Percentiles rank a stretch among this genome's conserved stretches.
phyloP scores from a whole-genome alignment of 2,329 filamentous ascomycete species.

The Fusarium brevicatenulatum region DNA sequence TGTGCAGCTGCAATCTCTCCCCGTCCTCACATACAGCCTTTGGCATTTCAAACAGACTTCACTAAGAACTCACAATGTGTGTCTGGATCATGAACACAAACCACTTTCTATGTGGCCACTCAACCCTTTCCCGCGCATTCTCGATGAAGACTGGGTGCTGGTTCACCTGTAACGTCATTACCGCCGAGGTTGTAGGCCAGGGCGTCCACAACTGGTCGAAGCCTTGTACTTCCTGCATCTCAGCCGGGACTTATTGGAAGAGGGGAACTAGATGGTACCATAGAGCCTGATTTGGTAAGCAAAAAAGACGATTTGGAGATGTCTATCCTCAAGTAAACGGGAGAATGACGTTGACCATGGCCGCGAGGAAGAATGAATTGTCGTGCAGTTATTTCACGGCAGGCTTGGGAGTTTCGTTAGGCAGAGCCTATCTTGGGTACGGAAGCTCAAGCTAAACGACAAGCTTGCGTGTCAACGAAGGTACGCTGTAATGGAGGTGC shows the following conservation, averaged over 20 bases:
- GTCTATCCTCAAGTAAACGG: too few relatives aligned
- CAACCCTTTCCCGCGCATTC: not conserved
- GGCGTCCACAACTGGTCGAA: not conserved
- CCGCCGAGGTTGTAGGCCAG: not conserved
- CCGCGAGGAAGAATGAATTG: fast-evolving
- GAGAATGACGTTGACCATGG: fast-evolving
- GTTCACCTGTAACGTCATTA: not conserved
- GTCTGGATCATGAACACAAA: not conserved
- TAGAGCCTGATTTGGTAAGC: not conserved
- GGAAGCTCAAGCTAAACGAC: fast-evolving
- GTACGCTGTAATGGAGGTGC: fast-evolving
- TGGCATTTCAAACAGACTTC: fast-evolving
- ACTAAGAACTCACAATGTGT: not conserved
- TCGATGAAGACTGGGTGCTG: not conserved
- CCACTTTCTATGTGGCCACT: not conserved
- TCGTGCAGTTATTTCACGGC: not conserved
- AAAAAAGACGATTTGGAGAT: too few relatives aligned
- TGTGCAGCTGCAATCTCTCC: not conserved
- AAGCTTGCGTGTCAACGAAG: fast-evolving
- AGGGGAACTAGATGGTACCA: not conserved
- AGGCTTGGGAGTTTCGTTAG: not conserved
- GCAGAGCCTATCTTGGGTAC: not conserved
- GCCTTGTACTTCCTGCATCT: not conserved
- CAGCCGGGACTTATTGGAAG: not conserved
- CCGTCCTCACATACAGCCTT: not conserved